phyloP scores from a whole-genome alignment of 441 rosid genomes.

The Adansonia grandidieri region DNA sequence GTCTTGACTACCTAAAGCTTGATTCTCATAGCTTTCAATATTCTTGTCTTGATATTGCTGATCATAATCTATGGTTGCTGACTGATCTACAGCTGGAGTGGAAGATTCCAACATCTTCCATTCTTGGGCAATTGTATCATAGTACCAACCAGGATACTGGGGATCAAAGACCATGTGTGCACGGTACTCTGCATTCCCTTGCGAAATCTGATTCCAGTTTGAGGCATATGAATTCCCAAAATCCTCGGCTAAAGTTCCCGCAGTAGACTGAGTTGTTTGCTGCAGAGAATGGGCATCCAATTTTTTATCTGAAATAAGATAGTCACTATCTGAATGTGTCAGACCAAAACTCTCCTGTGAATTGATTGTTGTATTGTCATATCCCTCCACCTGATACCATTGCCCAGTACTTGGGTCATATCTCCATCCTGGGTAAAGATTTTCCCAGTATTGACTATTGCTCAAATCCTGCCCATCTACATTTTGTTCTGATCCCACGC shows the following conservation, averaged over 20 bases:
- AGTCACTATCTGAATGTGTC: slow-evolving; percentile 22
- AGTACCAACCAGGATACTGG: slow-evolving; percentile 57
- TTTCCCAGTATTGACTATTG: slow-evolving; percentile 74
- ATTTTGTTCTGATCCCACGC: slow-evolving; percentile 29
- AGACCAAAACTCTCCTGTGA: slow-evolving; percentile 24
- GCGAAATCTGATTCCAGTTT: slow-evolving; percentile 41
- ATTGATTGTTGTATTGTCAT: slow-evolving; percentile 21
- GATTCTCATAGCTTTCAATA: slow-evolving; percentile 35
- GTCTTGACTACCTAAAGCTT: slow-evolving; percentile 30
- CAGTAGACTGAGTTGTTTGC: slow-evolving; percentile 40
- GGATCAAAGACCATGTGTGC: slow-evolving; percentile 54
- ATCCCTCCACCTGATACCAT: slow-evolving; percentile 79
- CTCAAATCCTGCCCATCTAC: slow-evolving; percentile 54
- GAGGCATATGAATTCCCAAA: slow-evolving; percentile 32
- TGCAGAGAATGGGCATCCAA: slow-evolving; percentile 36
- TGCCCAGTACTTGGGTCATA: slow-evolving; percentile 72
- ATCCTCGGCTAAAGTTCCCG: slow-evolving; percentile 30
- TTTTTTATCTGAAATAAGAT: slow-evolving; percentile 23
- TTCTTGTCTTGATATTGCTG: slow-evolving; percentile 31
- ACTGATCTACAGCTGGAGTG: slow-evolving; percentile 30
- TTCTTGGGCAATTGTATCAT: slow-evolving; percentile 42
- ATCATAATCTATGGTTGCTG: slow-evolving; percentile 22
- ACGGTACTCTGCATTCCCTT: slow-evolving; percentile 41
- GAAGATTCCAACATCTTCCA: slow-evolving; percentile 45
- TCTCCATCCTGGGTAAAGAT: slow-evolving; percentile 88